phyloP scores from a whole-genome alignment of 306 rosid species.

The Cicer bijugum region DNA sequence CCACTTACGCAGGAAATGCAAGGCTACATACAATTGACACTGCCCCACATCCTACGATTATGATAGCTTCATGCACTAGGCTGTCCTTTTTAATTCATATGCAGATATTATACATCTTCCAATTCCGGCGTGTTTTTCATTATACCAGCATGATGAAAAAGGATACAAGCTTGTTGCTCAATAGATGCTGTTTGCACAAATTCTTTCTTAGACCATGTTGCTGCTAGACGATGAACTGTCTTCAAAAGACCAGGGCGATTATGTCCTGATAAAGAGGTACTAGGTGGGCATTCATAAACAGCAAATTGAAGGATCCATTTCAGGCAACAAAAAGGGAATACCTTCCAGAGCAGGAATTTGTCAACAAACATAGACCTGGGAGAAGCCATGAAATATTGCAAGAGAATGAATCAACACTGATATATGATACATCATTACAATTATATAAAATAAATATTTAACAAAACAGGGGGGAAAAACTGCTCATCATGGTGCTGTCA shows the following conservation, averaged over 20 bases:
- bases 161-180: constrained; percentile 98
- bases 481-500: constrained; percentile 9
- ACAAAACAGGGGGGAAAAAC: neutral
- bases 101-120: neutral
- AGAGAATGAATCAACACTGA: constrained; percentile 30
- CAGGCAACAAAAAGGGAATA: constrained; percentile 84
- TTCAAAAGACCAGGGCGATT: constrained; percentile 53
- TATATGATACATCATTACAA: constrained; percentile 12
- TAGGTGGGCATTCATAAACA: constrained; percentile 74
- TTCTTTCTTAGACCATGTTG: constrained; percentile 84
- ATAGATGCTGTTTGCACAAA: constrained; percentile 83
- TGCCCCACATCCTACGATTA: constrained; percentile 28
- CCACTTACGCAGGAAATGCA: constrained; percentile 22
- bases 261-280: constrained; percentile 52
- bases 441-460: neutral
- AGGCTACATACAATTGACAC: constrained; percentile 20
- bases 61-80: constrained; percentile 15
- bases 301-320: constrained; percentile 92
- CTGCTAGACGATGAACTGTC: constrained; percentile 61
- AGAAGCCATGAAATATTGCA: constrained; percentile 42
- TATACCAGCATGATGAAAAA: constrained; percentile 43
- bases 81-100: constrained; percentile 34
- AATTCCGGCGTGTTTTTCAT: constrained; percentile 22
- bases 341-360: constrained; percentile 87
- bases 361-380: constrained; percentile 83